Percentiles rank a stretch among this genome's conserved stretches.
Evolutionary conservation across 306 rosid species (phyloP).

Genomic region (Glycyrrhiza uralensis): DNA sequence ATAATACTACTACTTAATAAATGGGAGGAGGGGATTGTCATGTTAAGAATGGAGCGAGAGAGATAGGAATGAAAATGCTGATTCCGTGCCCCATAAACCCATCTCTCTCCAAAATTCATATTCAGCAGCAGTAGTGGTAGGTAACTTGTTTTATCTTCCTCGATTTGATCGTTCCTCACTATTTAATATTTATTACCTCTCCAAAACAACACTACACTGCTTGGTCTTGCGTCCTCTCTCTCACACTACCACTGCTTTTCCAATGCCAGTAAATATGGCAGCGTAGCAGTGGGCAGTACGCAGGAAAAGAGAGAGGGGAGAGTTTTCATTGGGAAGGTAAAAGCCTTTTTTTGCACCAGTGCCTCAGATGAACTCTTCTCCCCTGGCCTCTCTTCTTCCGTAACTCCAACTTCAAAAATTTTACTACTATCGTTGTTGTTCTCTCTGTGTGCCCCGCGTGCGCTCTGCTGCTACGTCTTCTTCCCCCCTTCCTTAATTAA

Average conservation of each 20-base stretch:
- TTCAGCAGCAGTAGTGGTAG: constrained; percentile 24
- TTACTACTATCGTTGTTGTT: too few species aligned
- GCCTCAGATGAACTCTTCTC: constrained; percentile 1
- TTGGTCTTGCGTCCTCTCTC: too few species aligned
- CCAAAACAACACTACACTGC: too few species aligned
- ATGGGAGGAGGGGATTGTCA: too few species aligned
- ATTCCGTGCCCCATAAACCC: constrained; percentile 49
- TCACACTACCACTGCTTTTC: constrained; percentile 31
- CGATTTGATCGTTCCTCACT: constrained; percentile 91
- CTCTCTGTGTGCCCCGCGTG: constrained; percentile 31
- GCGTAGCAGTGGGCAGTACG: constrained; percentile 73
- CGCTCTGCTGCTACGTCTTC: neutral
- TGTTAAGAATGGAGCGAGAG: too few species aligned
- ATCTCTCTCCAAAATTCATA: constrained; percentile 10
- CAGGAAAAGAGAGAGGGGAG: constrained; percentile 63
- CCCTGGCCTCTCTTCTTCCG: constrained; percentile 17
- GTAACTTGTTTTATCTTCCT: constrained; percentile 60
- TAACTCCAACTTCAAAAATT: constrained; percentile 9
- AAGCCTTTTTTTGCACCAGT: constrained; percentile 34
- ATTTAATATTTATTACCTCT: too few species aligned
- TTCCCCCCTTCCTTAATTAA: neutral
- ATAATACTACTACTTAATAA: too few species aligned
- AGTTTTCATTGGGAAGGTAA: constrained; percentile 99
- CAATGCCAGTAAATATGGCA: constrained; percentile 73
- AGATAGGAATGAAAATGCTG: too few species aligned